Base-by-base conservation (phyloP, 345 rosid genomes). In the Populus euphratica region DNA sequence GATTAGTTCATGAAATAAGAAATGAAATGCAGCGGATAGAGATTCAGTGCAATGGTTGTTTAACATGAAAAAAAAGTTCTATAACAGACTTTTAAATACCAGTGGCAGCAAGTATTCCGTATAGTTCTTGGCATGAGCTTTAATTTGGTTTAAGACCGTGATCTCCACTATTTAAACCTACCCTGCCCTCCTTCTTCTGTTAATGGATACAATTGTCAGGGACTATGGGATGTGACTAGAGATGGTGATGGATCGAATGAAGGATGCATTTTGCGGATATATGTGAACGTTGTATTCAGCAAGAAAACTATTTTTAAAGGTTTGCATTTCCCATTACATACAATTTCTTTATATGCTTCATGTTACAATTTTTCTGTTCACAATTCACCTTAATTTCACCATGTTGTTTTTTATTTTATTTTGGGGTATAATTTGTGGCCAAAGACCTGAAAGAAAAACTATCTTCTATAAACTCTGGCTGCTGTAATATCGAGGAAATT, bases 241-340 rank as follows among this genome's bases (percentile, higher is more conserved):
- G 91, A 87, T 79, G 79, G 75, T 70, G 83, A 84, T 76, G 89
- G 76, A 70, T 73, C 90, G 8, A 83, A 85, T 77, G 94, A 89
- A 80, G 86, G 94, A 77, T 93, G 90, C 82, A 79, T 86, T 78
- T 76, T 93, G 89, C 83, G 76, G 62, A 86, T 93, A 63, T 90
- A 88, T 78, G 82, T 92, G 73, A 88, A 89, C 80, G 93, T 96
- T 85, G 96, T 91, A 75, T 96, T 93, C 89, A 81, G 83, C 76
- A 96, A 91, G 87, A 93, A 79, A 87, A 93, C 98, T 66, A 86
- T 96, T 78, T 96, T 95, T 89, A 96, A 87, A 93, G 97, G 99
- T 96, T 77, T 79, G 89, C 62, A 50, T 70, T 69, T 63, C 16
- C 25, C 11, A 21, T 50, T 76, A 33, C 54, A 20, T 70, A 52